Conservation (phyloP, 2,329 filamentous ascomycete species). For the Fusarium pseudonygamai region DNA sequence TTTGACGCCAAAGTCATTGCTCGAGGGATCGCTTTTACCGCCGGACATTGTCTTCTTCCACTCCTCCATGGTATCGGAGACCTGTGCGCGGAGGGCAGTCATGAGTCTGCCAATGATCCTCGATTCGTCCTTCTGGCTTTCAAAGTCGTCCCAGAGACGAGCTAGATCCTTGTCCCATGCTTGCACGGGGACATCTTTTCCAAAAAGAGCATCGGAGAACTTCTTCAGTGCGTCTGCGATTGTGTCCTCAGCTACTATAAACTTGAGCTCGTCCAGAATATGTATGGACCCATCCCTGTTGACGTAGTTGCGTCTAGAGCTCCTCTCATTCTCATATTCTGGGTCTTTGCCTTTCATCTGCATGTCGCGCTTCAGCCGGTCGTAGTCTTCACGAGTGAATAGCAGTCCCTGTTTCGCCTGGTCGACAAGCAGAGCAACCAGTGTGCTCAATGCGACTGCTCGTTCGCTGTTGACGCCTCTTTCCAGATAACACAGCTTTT, state of each 20-base stretch:
- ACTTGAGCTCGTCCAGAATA: conserved; percentile 72
- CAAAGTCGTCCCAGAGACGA: conserved; percentile 47
- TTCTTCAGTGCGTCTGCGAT: conserved; percentile 51
- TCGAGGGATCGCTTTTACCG: conserved; percentile 42
- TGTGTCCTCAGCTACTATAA: conserved; percentile 56
- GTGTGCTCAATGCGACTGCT: conserved; percentile 60
- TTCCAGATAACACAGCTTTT: conserved; percentile 68
- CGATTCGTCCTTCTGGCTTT: conserved; percentile 42
- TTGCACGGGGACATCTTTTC: conserved; percentile 21
- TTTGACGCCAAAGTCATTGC: conserved; percentile 37
- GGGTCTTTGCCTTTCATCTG: conserved; percentile 48
- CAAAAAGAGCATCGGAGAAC: conserved; percentile 43
- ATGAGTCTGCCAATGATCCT: conserved; percentile 47
- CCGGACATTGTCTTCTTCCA: conserved; percentile 48
- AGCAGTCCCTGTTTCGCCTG: conserved; percentile 63
- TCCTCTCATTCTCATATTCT: conserved; percentile 54
- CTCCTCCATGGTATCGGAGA: conserved; percentile 40
- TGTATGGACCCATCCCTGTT: conserved; percentile 50
- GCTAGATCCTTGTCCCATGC: conserved; percentile 52
- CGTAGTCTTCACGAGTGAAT: conserved; percentile 50
- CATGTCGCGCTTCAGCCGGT: conserved; percentile 28
- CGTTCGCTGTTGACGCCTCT: conserved; percentile 57
- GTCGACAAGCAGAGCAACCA: conserved; percentile 66
- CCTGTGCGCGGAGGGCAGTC: conserved; percentile 46
- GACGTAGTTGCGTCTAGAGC: conserved; percentile 29